phyloP scores from a whole-genome alignment of 768 basidiomycete genomes.

The Leccinum fibrillosum region DNA sequence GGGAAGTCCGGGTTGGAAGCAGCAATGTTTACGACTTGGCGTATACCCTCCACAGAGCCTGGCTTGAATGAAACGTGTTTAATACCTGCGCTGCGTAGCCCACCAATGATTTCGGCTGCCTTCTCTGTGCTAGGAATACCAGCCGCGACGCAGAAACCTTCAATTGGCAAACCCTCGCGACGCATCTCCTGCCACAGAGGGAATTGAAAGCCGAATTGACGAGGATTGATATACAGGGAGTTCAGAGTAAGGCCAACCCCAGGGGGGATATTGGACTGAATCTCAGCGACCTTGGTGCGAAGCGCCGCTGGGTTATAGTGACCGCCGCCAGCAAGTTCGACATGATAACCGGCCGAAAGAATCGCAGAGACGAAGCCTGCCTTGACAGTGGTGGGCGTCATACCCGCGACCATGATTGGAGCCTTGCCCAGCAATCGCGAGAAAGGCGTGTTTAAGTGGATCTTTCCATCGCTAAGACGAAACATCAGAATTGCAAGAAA shows the following conservation, averaged over 20 bases:
- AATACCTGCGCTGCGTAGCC: slow-evolving; percentile 78
- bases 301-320: slow-evolving; percentile 92
- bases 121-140: slow-evolving; percentile 97
- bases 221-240: slow-evolving; percentile 95
- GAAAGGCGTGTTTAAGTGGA: slow-evolving; percentile 95
- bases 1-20: slow-evolving; percentile 93
- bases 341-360: slow-evolving; percentile 90
- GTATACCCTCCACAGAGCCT: slow-evolving; percentile 95
- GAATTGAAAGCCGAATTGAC: slow-evolving; percentile 95
- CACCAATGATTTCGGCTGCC: slow-evolving; percentile 92
- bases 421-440: slow-evolving; percentile 95
- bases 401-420: slow-evolving; percentile 99
- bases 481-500: slow-evolving; percentile 1
- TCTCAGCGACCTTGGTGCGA: slow-evolving; percentile 88
- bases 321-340: slow-evolving; percentile 96
- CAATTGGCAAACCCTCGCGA: slow-evolving; percentile 89
- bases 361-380: slow-evolving; percentile 93
- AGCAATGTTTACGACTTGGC: slow-evolving; percentile 96
- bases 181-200: slow-evolving; percentile 99
- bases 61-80: slow-evolving; percentile 98
- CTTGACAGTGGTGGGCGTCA: slow-evolving; percentile 97
- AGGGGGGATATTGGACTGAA: slow-evolving; percentile 76
- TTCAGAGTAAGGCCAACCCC: slow-evolving; percentile 95
- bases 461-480: slow-evolving; percentile 70
- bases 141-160: slow-evolving; percentile 99